A percentile compares a stretch with the other conserved stretches of the same genome.
phyloP scores from a whole-genome alignment of 805 yeast genomes.

The Myxozyma nipponensis region DNA sequence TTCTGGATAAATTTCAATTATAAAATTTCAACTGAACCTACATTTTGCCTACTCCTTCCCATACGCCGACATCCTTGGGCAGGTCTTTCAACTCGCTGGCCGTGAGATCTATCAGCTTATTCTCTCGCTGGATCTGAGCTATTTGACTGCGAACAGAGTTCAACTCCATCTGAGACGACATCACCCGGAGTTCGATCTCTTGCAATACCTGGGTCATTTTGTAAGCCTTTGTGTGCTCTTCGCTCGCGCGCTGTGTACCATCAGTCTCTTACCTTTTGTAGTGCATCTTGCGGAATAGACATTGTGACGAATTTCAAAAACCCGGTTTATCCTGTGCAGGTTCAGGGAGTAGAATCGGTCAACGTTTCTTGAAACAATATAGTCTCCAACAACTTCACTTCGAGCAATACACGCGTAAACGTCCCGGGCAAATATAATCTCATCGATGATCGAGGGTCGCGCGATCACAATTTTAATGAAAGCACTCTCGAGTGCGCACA shows the following conservation, averaged over 20 bases:
- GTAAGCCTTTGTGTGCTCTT: background rate
- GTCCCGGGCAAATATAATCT: no score
- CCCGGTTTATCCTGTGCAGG: no score
- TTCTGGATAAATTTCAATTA: no score
- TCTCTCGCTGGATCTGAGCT: conserved; percentile 21
- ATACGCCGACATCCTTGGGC: conserved; percentile 23
- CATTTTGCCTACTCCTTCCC: conserved; percentile 30
- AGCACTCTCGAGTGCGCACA: no score
- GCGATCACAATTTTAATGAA: no score
- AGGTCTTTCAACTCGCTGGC: conserved; percentile 19
- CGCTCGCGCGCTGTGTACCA: background rate
- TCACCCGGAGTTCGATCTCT: conserved; percentile 23
- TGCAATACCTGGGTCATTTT: conserved; percentile 15
- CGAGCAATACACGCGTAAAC: no score
- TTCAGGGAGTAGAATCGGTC: no score
- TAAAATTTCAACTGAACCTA: background rate
- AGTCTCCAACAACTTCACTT: no score
- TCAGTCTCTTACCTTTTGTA: conserved; percentile 18
- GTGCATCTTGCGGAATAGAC: conserved; percentile 28
- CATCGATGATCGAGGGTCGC: no score
- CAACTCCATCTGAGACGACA: conserved; percentile 23
- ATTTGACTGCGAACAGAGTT: conserved; percentile 22
- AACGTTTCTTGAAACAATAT: no score
- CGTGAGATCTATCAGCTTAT: conserved; percentile 18
- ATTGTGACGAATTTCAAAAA: conserved; percentile 7